phyloP scores from a whole-genome alignment of 768 basidiomycete genomes.

The Boletales sp. region DNA sequence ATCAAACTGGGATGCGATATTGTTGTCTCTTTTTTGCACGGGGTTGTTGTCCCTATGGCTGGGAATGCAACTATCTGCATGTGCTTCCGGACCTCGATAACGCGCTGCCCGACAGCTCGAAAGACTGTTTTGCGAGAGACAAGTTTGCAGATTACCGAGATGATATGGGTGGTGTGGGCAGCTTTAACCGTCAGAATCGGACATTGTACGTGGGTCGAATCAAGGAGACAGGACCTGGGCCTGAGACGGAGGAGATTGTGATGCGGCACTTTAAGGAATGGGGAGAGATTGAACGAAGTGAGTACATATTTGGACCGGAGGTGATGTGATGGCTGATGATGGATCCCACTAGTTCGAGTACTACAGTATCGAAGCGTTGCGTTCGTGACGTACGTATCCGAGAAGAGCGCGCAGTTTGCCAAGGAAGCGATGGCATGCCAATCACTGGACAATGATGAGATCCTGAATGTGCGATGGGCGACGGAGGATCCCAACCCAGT shows the following conservation, averaged over 20 bases:
- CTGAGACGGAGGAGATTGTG: conserved; percentile 90
- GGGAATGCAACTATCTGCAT: conserved; percentile 97
- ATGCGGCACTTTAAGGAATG: conserved; percentile 92
- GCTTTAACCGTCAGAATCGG: conserved; percentile 90
- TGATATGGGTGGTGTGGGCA: conserved; percentile 99
- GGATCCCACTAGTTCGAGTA: conserved; percentile 61
- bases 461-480: conserved; percentile 98
- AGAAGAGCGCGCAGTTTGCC: conserved; percentile 88
- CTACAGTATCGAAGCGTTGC: conserved; percentile 93
- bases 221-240: conserved; percentile 83
- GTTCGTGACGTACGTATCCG: conserved; percentile 91
- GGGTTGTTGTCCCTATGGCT: conserved; percentile 97
- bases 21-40: conserved; percentile 93
- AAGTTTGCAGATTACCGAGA: conserved; percentile 97
- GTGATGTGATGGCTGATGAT: conserved; percentile 5
- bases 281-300: conserved; percentile 90
- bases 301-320: conserved; percentile 28
- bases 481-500: conserved; percentile 98
- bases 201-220: conserved; percentile 95
- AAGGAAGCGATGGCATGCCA: conserved; percentile 99
- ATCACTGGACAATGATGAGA: conserved; percentile 94
- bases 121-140: conserved; percentile 96
- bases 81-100: conserved; percentile 69
- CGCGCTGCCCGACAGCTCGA: conserved; percentile 82
- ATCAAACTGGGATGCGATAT: conserved; percentile 90